These are phyloP conservation scores for Melanomma pulvis-pyrius DNA, from an alignment of 495 filamentous ascomycete species.

Conservation along the genomic window DNA sequence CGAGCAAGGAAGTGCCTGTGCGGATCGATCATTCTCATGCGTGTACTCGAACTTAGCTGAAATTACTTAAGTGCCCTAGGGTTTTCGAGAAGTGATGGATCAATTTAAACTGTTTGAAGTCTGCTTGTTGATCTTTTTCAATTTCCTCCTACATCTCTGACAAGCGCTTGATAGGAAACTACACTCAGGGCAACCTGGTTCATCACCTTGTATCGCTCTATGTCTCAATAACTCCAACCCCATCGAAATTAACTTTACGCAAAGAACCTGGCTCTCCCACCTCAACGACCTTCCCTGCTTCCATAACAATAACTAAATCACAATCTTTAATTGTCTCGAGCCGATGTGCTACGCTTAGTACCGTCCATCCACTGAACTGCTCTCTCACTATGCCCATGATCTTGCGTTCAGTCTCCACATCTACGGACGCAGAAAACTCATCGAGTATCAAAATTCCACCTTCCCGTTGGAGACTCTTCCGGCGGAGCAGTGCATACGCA, in stretches of 20 bases:
- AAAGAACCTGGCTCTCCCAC: not conserved
- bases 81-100: too few species aligned
- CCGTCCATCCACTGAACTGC: constrained; percentile 15
- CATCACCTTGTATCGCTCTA: too few species aligned
- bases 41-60: too few species aligned
- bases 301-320: not conserved
- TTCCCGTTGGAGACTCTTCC: not conserved
- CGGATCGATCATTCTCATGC: too few species aligned
- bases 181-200: too few species aligned
- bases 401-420: constrained; percentile 25
- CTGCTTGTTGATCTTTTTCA: too few species aligned
- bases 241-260: not conserved
- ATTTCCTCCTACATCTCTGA: too few species aligned
- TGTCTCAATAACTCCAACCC: constrained; percentile 1
- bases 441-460: constrained; percentile 35
- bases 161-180: too few species aligned
- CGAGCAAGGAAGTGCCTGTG: too few species aligned
- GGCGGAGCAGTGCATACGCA: constrained; percentile 57
- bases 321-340: constrained; percentile 13
- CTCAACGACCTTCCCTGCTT: not conserved
- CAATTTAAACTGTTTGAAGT: too few species aligned
- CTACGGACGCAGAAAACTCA: constrained; percentile 39
- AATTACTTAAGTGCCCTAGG: too few species aligned
- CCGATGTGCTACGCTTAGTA: constrained; percentile 25
- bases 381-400: constrained; percentile 8